These are phyloP conservation scores for Xerocomus minutiporus DNA, from an alignment of 1,284 basidiomycete genomes.

Conservation along the genomic window DNA sequence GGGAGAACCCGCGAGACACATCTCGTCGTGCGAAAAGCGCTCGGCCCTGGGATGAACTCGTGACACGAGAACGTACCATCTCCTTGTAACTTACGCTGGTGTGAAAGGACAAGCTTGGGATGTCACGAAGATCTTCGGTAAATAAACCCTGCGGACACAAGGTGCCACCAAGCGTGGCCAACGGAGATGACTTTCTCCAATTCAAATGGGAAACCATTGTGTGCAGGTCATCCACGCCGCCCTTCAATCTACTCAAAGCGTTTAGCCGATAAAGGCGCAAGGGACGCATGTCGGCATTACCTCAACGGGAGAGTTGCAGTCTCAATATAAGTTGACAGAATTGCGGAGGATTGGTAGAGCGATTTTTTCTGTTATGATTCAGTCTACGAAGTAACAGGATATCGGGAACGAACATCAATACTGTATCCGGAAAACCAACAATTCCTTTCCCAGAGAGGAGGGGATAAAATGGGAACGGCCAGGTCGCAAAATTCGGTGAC, in stretches of 20 bases:
- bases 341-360: conserved; percentile 55
- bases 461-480: conserved; percentile 52
- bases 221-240: conserved; percentile 40
- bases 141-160: conserved; percentile 39
- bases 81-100: conserved; percentile 12
- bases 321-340: conserved; percentile 66
- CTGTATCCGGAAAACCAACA: conserved; percentile 42
- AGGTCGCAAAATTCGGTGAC: conserved; percentile 52
- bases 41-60: conserved; percentile 12
- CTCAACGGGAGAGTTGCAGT: conserved; percentile 60
- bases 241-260: conserved; percentile 36
- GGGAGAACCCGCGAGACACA: conserved; percentile 53
- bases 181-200: conserved; percentile 49
- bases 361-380: conserved; percentile 35
- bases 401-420: conserved; percentile 38
- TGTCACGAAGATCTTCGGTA: conserved; percentile 26
- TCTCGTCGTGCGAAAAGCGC: conserved; percentile 43
- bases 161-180: conserved; percentile 55
- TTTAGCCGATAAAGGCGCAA: neutral
- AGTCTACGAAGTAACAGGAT: conserved; percentile 4
- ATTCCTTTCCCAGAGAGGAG: conserved; percentile 37
- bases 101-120: conserved; percentile 46
- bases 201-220: conserved; percentile 49
- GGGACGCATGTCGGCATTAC: conserved; percentile 33
- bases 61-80: neutral